Evolutionary conservation across 306 rosid species (phyloP).

Genomic region (Urtica urens): DNA sequence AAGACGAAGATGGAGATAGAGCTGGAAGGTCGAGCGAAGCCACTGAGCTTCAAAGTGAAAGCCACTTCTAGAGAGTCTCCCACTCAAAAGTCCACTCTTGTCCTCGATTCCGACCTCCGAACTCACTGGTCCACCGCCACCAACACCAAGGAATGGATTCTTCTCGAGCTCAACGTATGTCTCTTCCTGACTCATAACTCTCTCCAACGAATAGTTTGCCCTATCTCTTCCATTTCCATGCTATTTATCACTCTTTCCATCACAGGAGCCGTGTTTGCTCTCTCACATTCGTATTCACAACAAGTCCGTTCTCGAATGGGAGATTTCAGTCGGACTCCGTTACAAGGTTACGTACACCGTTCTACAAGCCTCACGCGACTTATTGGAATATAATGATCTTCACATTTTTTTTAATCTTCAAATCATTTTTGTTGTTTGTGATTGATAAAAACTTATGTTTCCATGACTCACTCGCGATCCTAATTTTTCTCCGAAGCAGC

Average conservation of each 20-base stretch:
- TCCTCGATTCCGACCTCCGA: conserved; percentile 89
- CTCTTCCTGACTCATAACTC: background rate
- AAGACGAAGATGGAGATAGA: conserved; percentile 63
- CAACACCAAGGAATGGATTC: conserved; percentile 92
- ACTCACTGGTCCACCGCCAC: conserved; percentile 95
- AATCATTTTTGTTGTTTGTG: background rate
- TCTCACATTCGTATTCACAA: conserved; percentile 84
- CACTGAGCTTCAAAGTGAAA: conserved; percentile 67
- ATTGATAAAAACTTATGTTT: no score
- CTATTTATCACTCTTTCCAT: background rate
- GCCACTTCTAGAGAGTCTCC: conserved; percentile 80
- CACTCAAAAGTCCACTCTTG: conserved; percentile 64
- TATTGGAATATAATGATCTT: background rate
- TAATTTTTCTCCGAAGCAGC: conserved; percentile 43
- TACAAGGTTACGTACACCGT: conserved; percentile 49
- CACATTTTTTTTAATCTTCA: background rate
- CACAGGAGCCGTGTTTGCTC: conserved; percentile 74
- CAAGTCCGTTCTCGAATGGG: conserved; percentile 96
- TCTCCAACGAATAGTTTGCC: background rate
- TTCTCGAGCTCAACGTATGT: conserved; percentile 62
- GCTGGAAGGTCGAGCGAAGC: conserved; percentile 62
- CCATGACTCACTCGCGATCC: no score
- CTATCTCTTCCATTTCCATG: background rate
- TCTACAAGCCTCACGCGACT: no score
- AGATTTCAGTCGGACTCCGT: conserved; percentile 82